Percentiles rank a stretch among this genome's conserved stretches.
Conservation (phyloP, 306 rosid genomes). For the Medicago lupulina region DNA sequence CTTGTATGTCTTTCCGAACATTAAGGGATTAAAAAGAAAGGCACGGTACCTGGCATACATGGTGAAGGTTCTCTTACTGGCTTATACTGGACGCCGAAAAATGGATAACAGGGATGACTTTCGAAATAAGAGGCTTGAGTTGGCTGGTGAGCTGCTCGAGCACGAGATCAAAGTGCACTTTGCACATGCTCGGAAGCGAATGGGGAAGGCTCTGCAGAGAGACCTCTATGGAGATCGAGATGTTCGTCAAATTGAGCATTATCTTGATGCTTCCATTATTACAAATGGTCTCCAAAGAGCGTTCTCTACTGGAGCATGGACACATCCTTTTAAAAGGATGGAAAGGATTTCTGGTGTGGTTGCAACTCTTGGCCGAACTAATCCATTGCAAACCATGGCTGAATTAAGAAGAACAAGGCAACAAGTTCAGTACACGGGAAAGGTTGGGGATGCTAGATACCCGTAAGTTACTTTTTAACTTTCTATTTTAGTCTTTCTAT, state of each 20-base stretch:
- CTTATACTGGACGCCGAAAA: conserved; percentile 71
- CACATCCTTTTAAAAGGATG: conserved; percentile 80
- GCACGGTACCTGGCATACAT: conserved; percentile 87
- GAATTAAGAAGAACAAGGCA: conserved; percentile 95
- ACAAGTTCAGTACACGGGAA: conserved; percentile 91
- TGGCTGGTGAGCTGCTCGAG: conserved; percentile 87
- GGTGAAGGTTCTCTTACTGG: conserved; percentile 89
- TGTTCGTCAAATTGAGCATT: conserved; percentile 74
- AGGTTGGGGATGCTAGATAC: conserved; percentile 98
- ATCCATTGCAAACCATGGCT: conserved; percentile 87
- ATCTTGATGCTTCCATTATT: conserved; percentile 90
- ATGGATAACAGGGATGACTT: conserved; percentile 89
- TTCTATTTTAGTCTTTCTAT: conserved; percentile 19
- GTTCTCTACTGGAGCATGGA: conserved; percentile 97
- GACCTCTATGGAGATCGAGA: conserved; percentile 81
- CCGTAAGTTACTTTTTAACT: conserved; percentile 73
- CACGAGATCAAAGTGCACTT: conserved; percentile 86
- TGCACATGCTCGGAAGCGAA: conserved; percentile 79
- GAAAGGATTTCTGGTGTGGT: conserved; percentile 97
- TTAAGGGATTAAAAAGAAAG: conserved; percentile 65
- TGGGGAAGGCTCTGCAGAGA: conserved; percentile 87
- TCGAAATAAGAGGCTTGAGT: conserved; percentile 88
- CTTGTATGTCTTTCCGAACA: conserved; percentile 64
- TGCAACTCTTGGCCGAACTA: conserved; percentile 83
- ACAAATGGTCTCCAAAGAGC: conserved; percentile 95